These are phyloP conservation scores for Elsinoe australis DNA, from an alignment of 2,329 filamentous ascomycete genomes.

Conservation along the genomic window DNA sequence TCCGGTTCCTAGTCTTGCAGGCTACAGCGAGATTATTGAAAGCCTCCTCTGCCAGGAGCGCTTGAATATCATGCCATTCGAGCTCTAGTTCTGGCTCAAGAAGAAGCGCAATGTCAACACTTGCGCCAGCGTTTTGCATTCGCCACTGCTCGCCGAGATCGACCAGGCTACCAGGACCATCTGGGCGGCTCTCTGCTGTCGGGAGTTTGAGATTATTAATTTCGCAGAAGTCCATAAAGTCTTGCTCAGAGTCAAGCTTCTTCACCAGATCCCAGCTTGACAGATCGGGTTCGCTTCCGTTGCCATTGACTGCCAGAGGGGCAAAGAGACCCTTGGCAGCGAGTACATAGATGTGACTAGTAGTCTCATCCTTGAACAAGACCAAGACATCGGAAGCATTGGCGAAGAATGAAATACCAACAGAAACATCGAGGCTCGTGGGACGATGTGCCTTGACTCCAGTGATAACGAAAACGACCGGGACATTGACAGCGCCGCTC, in stretches of 20 bases:
- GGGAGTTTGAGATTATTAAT: not conserved
- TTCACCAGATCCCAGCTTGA: not conserved
- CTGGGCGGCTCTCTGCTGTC: not conserved
- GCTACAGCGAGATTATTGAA: conserved; percentile 1
- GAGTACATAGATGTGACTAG: not conserved
- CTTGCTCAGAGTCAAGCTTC: not conserved
- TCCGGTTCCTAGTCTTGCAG: conserved; percentile 1
- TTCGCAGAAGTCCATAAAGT: not conserved
- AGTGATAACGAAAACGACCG: not conserved
- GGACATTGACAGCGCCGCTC: not conserved
- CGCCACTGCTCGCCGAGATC: not conserved
- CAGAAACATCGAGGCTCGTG: not conserved
- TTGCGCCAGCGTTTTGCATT: not conserved
- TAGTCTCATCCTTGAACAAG: not conserved
- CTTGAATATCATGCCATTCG: not conserved
- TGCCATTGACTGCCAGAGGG: not conserved
- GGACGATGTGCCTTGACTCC: not conserved
- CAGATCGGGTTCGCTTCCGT: not conserved
- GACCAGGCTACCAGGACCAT: not conserved
- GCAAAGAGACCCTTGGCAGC: not conserved
- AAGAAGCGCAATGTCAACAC: not conserved
- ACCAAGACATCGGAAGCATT: conserved; percentile 1
- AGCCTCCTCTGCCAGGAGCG: not conserved
- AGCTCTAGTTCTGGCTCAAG: not conserved
- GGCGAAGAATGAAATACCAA: conserved; percentile 7